Evolutionary conservation across 148 eudicot species (phyloP), one percentile per base, ranked within the genome.

Genomic region (Silene conica): DNA sequence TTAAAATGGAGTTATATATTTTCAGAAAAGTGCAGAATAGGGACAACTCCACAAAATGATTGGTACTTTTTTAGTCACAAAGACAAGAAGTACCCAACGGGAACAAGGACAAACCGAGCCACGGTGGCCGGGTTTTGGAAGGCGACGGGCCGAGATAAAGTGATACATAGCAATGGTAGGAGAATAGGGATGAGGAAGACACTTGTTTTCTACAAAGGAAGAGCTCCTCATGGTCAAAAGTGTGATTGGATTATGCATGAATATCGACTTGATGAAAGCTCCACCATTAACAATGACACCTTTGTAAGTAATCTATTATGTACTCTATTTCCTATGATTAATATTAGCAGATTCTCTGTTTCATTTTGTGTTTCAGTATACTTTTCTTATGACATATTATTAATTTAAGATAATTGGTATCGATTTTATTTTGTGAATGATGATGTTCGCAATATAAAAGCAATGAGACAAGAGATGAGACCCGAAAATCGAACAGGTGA

Each of bases 201-300:
- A 15, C 82, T 87, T 25, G 90, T 87, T 20, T 87, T 87, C 74
- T 87, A 87, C 70, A 83, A 74, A 69, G 90, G 90, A 9, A 80
- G 89, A 71, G 89, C 89, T 54, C 89, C 89, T 55, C 82, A 77
- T 66, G 89, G 87, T 43, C 87, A 74, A n/a, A 87, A 84, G 63
- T 84, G 86, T 11, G 87, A 84, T 41, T 87, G 90, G 90, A 87
- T 87, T 65, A 83, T 87, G 87, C 81, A 87, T 67, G 90, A 87
- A 63, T 85, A 87, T 74, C 74, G 90, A 1, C 86, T 87, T 22
- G 86, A 74, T 68, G 90, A 84, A 6, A 61, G 25, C 65, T 69
- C 84, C 71, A 70, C 71, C 73, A 26, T 11, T 52, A 55, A 16
- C 66, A 59, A 72, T 50, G 82, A 64, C 67, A 28, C 66, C 45